Evolutionary conservation across 176 grass and related monocot species (phyloP).

Genomic region (Puya raimondii): DNA sequence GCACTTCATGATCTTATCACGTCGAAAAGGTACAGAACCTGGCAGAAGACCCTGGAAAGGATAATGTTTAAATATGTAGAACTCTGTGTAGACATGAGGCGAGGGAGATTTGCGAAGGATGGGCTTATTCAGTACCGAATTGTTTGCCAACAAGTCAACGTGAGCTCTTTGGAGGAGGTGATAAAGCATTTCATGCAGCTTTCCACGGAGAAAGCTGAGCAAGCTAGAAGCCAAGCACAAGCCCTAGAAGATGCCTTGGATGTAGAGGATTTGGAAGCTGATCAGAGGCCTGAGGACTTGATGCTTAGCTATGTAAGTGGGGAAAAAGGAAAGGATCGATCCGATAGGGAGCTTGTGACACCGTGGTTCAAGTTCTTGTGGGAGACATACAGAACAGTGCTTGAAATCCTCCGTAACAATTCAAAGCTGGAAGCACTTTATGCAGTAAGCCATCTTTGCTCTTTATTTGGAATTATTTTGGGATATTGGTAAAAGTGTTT

Average conservation of each 20-base stretch:
- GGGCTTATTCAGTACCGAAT: slow-evolving; percentile 95
- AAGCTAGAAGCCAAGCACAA: slow-evolving; percentile 63
- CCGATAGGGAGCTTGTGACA: slow-evolving; percentile 82
- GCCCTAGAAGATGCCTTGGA: slow-evolving; percentile 87
- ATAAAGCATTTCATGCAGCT: slow-evolving; percentile 98
- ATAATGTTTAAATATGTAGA: slow-evolving; percentile 99
- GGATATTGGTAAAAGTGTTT: too few species aligned
- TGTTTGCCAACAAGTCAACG: slow-evolving; percentile 95
- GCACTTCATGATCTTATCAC: slow-evolving; percentile 97
- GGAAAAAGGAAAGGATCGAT: slow-evolving; percentile 90
- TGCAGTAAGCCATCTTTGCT: slow-evolving; percentile 50
- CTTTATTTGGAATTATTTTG: too few species aligned
- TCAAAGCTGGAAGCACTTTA: slow-evolving; percentile 91
- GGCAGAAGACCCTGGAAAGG: slow-evolving; percentile 89
- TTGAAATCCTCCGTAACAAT: slow-evolving; percentile 91
- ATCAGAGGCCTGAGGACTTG: slow-evolving; percentile 91
- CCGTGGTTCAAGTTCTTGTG: slow-evolving; percentile 99
- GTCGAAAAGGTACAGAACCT: slow-evolving; percentile 79
- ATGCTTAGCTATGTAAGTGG: slow-evolving; percentile 96
- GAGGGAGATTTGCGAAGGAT: slow-evolving; percentile 93
- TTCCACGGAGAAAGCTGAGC: slow-evolving; percentile 72
- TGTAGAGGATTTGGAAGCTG: slow-evolving; percentile 93
- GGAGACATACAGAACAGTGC: slow-evolving; percentile 91
- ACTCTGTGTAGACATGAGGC: slow-evolving; percentile 84
- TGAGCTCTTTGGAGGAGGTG: slow-evolving; percentile 84